These are phyloP conservation scores for Desmodesmus armatus DNA, from an alignment of 139 green algal species.

Conservation along the genomic window DNA sequence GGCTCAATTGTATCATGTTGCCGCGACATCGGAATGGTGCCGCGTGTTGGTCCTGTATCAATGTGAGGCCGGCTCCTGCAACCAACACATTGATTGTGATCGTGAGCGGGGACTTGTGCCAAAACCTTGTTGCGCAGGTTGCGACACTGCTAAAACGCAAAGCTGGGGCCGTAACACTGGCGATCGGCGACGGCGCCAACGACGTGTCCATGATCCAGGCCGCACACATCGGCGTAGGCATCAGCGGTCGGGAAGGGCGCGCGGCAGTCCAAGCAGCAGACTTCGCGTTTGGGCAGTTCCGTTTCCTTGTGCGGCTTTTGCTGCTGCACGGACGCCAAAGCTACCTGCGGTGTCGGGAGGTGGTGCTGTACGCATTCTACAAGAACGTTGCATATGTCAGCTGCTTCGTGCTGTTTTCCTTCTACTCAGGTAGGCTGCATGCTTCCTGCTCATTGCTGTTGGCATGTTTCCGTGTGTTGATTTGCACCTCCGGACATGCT, in stretches of 20 bases:
- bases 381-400: slow-evolving; percentile 95
- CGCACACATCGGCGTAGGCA: slow-evolving; percentile 94
- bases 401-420: slow-evolving; percentile 80
- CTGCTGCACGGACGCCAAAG: slow-evolving; percentile 91
- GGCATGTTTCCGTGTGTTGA: not conserved
- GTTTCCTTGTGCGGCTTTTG: slow-evolving; percentile 90
- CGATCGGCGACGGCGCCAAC: slow-evolving; percentile 88
- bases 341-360: slow-evolving; percentile 82
- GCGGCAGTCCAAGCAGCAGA: slow-evolving; percentile 77
- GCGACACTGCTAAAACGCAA: slow-evolving; percentile 39
- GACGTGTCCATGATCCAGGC: slow-evolving; percentile 96
- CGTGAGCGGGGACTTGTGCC: no score
- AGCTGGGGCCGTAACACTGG: slow-evolving; percentile 64
- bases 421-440: slow-evolving; percentile 53
- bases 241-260: slow-evolving; percentile 93
- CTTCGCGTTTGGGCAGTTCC: slow-evolving; percentile 47
- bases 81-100: no score
- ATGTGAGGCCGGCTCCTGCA: no score
- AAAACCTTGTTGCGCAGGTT: not conserved
- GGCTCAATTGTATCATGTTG: not conserved
- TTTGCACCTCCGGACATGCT: not conserved
- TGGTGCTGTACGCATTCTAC: slow-evolving; percentile 97
- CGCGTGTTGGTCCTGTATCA: not conserved
- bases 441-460: not conserved
- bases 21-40: not conserved